Conservation (phyloP, 768 basidiomycete species). For the Termitomyces sp. region DNA sequence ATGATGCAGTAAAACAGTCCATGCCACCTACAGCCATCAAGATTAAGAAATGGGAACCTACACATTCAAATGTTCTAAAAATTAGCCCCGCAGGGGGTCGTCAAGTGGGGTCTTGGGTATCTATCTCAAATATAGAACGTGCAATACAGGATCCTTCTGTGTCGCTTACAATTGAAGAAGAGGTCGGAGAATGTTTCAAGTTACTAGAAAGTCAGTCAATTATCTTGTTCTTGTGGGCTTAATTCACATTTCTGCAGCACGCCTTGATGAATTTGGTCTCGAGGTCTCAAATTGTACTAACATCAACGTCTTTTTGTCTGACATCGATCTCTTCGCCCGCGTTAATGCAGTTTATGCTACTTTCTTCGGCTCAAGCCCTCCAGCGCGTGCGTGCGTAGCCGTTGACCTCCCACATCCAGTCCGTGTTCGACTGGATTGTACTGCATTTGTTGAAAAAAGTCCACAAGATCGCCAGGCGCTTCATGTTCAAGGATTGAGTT, state of each 20-base stretch:
- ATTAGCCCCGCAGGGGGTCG: constrained; percentile 15
- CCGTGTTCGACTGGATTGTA: constrained; percentile 70
- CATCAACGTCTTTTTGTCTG: constrained; percentile 80
- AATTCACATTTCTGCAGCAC: constrained; percentile 32
- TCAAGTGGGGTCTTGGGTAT: constrained; percentile 61
- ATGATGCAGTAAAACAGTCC: constrained; percentile 15
- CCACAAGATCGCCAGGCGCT: constrained; percentile 60
- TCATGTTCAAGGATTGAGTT: constrained; percentile 94
- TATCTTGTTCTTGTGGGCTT: neutral
- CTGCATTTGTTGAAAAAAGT: constrained; percentile 55
- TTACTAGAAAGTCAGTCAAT: constrained; percentile 51
- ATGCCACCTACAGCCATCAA: neutral
- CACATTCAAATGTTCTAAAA: neutral
- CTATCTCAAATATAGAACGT: constrained; percentile 54
- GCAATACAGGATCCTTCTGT: constrained; percentile 1
- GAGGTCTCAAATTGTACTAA: constrained; percentile 59
- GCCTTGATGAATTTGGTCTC: constrained; percentile 46
- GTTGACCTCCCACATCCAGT: constrained; percentile 58
- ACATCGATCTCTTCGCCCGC: constrained; percentile 73
- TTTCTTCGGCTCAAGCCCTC: constrained; percentile 89
- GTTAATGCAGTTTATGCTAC: constrained; percentile 78
- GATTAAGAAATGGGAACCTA: neutral
- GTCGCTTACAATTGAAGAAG: constrained; percentile 55
- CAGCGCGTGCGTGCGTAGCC: constrained; percentile 91
- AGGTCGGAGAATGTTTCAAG: constrained; percentile 68